Evolutionary conservation across 169 alveolate genomes (phyloP).

Genomic region (Cryptosporidium sp.): DNA sequence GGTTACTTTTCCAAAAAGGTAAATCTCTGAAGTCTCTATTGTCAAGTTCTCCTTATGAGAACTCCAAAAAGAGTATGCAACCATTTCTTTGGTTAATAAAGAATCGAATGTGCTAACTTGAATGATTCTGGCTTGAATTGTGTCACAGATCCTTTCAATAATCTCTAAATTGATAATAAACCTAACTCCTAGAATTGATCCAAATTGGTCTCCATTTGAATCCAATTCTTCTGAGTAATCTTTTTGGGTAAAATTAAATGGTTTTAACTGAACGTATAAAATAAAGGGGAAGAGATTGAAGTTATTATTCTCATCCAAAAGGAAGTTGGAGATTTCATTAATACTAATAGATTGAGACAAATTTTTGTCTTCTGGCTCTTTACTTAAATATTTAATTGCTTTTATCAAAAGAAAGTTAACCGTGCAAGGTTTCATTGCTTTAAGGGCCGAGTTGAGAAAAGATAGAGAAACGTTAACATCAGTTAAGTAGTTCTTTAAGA

Average conservation of each 20-base stretch:
- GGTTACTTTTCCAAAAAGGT: background rate
- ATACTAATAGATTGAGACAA: background rate
- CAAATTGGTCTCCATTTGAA: background rate
- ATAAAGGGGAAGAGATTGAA: conserved; percentile 2
- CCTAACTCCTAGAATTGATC: background rate
- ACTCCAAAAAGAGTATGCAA: background rate
- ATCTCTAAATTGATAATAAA: background rate
- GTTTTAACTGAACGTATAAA: conserved; percentile 8
- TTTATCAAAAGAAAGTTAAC: background rate
- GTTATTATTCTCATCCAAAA: background rate
- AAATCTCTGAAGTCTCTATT: background rate
- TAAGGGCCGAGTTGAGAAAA: background rate
- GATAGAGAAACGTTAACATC: background rate
- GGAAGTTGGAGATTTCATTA: conserved; percentile 6
- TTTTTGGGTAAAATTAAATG: background rate
- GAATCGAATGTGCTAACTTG: background rate
- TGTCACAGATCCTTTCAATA: background rate
- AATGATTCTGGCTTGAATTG: background rate
- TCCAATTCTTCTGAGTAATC: background rate
- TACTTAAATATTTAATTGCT: background rate
- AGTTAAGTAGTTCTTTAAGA: background rate
- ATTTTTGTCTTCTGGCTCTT: background rate
- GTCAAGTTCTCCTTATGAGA: background rate
- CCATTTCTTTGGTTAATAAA: background rate
- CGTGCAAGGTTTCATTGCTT: background rate